A percentile compares a stretch with the other conserved stretches of the same genome.
phyloP scores from a whole-genome alignment of 441 rosid genomes.

The Populus hybrid region DNA sequence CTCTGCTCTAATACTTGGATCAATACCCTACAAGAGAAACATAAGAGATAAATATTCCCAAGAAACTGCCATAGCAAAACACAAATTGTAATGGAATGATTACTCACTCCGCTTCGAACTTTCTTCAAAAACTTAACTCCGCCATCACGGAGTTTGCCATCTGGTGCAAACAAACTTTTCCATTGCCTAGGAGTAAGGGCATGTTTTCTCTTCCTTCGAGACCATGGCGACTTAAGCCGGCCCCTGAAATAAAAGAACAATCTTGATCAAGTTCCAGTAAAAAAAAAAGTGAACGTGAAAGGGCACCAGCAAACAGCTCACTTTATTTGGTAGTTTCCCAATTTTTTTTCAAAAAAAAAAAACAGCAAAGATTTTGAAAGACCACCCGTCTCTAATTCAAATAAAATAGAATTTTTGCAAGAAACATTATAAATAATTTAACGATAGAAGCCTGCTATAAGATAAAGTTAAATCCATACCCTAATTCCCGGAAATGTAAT shows the following conservation, averaged over 20 bases:
- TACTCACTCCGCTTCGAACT: constrained; percentile 89
- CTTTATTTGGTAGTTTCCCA: neutral
- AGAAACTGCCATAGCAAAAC: neutral
- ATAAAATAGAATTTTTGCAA: neutral
- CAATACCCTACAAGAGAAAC: constrained; percentile 62
- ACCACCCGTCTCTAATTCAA: neutral
- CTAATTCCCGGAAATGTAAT: neutral
- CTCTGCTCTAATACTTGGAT: constrained; percentile 83
- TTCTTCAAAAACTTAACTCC: constrained; percentile 75
- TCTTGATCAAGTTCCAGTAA: neutral
- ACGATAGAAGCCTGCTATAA: neutral
- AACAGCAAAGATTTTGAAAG: neutral
- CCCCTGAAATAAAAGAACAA: constrained; percentile 33
- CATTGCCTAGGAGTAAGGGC: constrained; percentile 71
- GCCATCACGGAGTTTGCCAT: constrained; percentile 79
- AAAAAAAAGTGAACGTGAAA: neutral
- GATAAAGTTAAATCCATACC: neutral
- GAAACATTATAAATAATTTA: neutral
- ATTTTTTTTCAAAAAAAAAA: neutral
- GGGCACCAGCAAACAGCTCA: neutral
- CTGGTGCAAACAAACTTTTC: constrained; percentile 68
- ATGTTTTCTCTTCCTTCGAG: constrained; percentile 71
- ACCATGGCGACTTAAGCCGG: constrained; percentile 90
- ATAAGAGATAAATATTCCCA: constrained; percentile 15
- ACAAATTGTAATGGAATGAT: constrained; percentile 10